Percentiles rank a stretch among this genome's conserved stretches.
phyloP scores from a whole-genome alignment of 495 filamentous ascomycete species.

The Lineolata rhizophorae region DNA sequence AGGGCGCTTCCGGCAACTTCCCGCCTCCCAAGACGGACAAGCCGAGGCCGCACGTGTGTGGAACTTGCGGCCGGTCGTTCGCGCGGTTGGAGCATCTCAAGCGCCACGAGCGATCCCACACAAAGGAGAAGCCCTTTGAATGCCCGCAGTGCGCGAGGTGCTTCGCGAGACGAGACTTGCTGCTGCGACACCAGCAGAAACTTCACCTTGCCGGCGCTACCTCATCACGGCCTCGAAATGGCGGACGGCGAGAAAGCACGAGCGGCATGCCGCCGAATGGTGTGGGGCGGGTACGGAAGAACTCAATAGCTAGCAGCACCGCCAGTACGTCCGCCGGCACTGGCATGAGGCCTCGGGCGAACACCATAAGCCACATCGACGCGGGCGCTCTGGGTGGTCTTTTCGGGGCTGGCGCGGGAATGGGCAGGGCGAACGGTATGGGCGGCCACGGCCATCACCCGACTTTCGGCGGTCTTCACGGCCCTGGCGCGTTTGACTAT shows the following conservation, averaged over 20 bases:
- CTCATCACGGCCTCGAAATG: constrained; percentile 67
- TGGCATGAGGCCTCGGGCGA: constrained; percentile 72
- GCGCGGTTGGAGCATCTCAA: constrained; percentile 93
- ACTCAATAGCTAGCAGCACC: constrained; percentile 49
- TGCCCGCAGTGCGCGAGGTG: constrained; percentile 89
- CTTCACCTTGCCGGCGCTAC: constrained; percentile 90
- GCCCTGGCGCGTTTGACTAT: constrained; percentile 39
- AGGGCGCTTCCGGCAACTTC: constrained; percentile 18
- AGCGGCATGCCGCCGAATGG: constrained; percentile 23
- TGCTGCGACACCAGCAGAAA: constrained; percentile 95
- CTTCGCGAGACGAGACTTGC: constrained; percentile 82
- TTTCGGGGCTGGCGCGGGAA: constrained; percentile 32
- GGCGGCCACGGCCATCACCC: constrained; percentile 11
- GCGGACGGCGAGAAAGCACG: constrained; percentile 51
- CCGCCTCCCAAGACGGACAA: constrained; percentile 91
- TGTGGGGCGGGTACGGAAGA: constrained; percentile 62
- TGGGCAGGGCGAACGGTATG: constrained; percentile 21
- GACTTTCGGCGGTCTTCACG: constrained; percentile 30
- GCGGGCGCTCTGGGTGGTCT: constrained; percentile 49
- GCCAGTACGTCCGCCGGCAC: constrained; percentile 24
- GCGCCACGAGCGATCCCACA: constrained; percentile 94
- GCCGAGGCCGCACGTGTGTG: constrained; percentile 84
- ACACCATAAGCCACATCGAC: constrained; percentile 94
- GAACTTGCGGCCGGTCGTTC: constrained; percentile 81
- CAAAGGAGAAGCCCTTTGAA: constrained; percentile 98